phyloP scores from a whole-genome alignment of 169 alveolate species.

The Cryptosporidium sp. region DNA sequence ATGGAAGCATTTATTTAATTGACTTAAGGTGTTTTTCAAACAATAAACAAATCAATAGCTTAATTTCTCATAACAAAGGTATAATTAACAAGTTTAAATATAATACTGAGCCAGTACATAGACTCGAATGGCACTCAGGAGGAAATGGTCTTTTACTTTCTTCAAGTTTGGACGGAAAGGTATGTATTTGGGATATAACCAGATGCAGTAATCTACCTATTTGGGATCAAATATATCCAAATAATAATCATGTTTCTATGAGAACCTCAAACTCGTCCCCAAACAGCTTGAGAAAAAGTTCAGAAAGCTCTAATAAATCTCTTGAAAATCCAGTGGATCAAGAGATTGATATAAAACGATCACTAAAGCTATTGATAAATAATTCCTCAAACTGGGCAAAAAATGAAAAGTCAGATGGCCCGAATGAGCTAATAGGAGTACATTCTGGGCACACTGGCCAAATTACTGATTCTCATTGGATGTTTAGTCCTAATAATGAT shows the following conservation, averaged over 20 bases:
- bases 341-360: slow-evolving; percentile 12
- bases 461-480: slow-evolving; percentile 69
- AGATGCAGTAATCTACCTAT: slow-evolving; percentile 53
- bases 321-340: neutral
- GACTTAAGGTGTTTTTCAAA: slow-evolving; percentile 66
- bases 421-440: slow-evolving; percentile 56
- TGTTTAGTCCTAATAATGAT: slow-evolving; percentile 60
- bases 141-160: slow-evolving; percentile 66
- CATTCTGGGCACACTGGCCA: slow-evolving; percentile 67
- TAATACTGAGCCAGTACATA: slow-evolving; percentile 29
- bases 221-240: slow-evolving; percentile 50
- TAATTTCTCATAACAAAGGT: neutral
- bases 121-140: slow-evolving; percentile 73
- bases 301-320: neutral
- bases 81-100: slow-evolving; percentile 31
- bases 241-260: neutral
- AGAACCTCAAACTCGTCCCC: neutral
- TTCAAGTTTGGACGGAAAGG: slow-evolving; percentile 53
- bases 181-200: slow-evolving; percentile 62
- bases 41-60: slow-evolving; percentile 1
- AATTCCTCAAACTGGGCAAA: slow-evolving; percentile 2
- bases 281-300: neutral
- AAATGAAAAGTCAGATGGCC: slow-evolving; percentile 51
- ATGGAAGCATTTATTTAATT: slow-evolving; percentile 31
- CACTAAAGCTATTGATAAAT: slow-evolving; percentile 1